These are phyloP conservation scores for Hypericum androsaemum DNA, from an alignment of 345 rosid genomes.

Conservation along the genomic window DNA sequence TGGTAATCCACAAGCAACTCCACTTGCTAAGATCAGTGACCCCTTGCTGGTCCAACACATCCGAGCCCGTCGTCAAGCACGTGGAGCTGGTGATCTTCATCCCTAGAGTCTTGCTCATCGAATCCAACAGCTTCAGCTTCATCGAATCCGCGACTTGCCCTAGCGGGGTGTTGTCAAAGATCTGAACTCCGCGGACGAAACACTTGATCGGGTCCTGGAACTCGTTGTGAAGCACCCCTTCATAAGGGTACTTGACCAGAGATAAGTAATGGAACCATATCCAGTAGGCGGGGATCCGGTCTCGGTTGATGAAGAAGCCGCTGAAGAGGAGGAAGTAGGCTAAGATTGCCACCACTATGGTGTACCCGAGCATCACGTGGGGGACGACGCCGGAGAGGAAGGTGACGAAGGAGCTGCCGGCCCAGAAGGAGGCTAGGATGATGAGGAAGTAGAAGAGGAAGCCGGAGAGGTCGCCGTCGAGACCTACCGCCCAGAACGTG, in stretches of 20 bases:
- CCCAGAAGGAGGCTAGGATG: slow-evolving; percentile 79
- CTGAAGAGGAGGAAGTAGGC: slow-evolving; percentile 91
- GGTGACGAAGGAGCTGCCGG: slow-evolving; percentile 89
- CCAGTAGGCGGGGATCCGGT: slow-evolving; percentile 79
- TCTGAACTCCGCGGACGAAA: slow-evolving; percentile 66
- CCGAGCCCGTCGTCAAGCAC: slow-evolving; percentile 68
- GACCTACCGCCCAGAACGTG: slow-evolving; percentile 85
- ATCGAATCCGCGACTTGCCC: slow-evolving; percentile 32
- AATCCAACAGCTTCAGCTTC: slow-evolving; percentile 42
- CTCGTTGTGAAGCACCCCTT: slow-evolving; percentile 74
- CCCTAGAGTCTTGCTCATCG: slow-evolving; percentile 48
- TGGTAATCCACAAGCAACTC: slow-evolving; percentile 70
- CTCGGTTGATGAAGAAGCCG: slow-evolving; percentile 87
- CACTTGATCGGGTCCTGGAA: slow-evolving; percentile 60
- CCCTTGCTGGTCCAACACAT: slow-evolving; percentile 57
- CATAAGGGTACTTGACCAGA: slow-evolving; percentile 79
- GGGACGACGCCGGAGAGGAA: slow-evolving; percentile 89
- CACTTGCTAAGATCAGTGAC: slow-evolving; percentile 64
- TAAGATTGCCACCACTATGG: slow-evolving; percentile 71
- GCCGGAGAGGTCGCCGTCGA: slow-evolving; percentile 75
- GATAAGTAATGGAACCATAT: slow-evolving; percentile 97
- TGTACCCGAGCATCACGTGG: slow-evolving; percentile 92
- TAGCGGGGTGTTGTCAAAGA: slow-evolving; percentile 78
- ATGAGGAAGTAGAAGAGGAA: slow-evolving; percentile 60
- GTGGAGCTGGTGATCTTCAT: slow-evolving; percentile 57